Conservation (phyloP, 2,329 filamentous ascomycete species). For the Fusarium verticillioides region DNA sequence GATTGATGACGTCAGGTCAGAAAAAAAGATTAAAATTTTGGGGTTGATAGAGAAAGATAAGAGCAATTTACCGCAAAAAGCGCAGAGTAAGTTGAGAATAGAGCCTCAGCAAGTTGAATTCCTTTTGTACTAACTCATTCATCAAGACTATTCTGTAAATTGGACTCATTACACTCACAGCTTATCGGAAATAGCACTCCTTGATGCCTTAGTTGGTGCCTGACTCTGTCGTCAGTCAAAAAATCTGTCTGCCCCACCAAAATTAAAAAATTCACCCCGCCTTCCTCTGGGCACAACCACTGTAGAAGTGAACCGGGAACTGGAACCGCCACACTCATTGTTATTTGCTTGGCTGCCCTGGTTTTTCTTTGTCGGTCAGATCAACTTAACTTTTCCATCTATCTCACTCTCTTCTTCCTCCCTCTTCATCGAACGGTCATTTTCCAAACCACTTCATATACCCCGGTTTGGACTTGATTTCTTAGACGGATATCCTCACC, state of each 20-base stretch:
- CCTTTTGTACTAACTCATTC: background rate
- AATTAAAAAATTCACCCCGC: slow-evolving; percentile 55
- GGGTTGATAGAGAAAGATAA: background rate
- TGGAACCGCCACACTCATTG: slow-evolving; percentile 45
- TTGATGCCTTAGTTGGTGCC: slow-evolving; percentile 53
- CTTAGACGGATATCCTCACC: slow-evolving; percentile 20
- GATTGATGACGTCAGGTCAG: slow-evolving; percentile 43
- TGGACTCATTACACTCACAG: background rate
- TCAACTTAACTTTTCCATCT: slow-evolving; percentile 29
- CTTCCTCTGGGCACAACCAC: slow-evolving; percentile 45
- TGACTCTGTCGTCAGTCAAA: slow-evolving; percentile 48
- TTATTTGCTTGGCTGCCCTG: slow-evolving; percentile 36
- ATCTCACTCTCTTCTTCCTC: slow-evolving; percentile 28
- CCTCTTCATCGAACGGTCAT: slow-evolving; percentile 40
- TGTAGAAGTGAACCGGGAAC: slow-evolving; percentile 39
- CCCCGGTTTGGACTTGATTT: slow-evolving; percentile 43
- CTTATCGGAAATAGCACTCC: slow-evolving; percentile 4
- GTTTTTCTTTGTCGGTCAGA: slow-evolving; percentile 41
- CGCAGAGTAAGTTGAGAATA: background rate
- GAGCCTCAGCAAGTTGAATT: background rate
- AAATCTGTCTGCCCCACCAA: slow-evolving; percentile 54
- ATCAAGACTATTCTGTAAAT: background rate
- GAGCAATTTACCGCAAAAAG: slow-evolving; percentile 5
- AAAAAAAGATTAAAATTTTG: slow-evolving; percentile 2
- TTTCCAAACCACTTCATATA: slow-evolving; percentile 34